A percentile compares a stretch with the other conserved stretches of the same genome.
Conservation (phyloP, 2,329 filamentous ascomycete genomes). For the Aspergillus sergii region DNA sequence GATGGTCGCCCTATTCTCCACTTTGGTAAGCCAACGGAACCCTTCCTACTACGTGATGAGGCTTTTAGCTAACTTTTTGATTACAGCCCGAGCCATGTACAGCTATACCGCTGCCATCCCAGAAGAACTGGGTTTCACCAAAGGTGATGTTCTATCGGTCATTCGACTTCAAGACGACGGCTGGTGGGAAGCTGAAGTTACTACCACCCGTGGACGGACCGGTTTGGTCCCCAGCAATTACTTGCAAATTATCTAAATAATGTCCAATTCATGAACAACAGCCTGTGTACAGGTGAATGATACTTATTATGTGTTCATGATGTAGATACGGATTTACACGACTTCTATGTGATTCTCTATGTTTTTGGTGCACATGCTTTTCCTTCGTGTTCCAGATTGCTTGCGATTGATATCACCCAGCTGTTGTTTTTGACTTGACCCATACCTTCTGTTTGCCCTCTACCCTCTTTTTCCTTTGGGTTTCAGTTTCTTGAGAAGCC, state of each 20-base stretch:
- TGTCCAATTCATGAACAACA: slow-evolving; percentile 28
- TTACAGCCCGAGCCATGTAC: slow-evolving; percentile 84
- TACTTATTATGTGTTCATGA: slow-evolving; percentile 21
- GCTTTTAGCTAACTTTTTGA: slow-evolving; percentile 20
- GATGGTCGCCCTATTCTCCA: slow-evolving; percentile 88
- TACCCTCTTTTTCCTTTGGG: neutral
- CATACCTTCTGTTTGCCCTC: slow-evolving; percentile 11
- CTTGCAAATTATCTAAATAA: slow-evolving; percentile 57
- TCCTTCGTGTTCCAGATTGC: slow-evolving; percentile 1
- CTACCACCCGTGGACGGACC: slow-evolving; percentile 52
- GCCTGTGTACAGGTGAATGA: slow-evolving; percentile 16
- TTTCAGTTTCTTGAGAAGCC: neutral
- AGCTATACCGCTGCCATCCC: slow-evolving; percentile 93
- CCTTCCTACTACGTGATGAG: neutral
- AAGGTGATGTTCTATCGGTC: slow-evolving; percentile 88
- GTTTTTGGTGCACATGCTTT: slow-evolving; percentile 10
- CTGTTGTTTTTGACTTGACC: slow-evolving; percentile 14
- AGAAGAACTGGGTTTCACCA: slow-evolving; percentile 88
- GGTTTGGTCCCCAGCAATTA: slow-evolving; percentile 71
- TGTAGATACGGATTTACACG: slow-evolving; percentile 22
- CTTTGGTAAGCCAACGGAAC: slow-evolving; percentile 71
- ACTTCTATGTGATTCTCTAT: slow-evolving; percentile 4
- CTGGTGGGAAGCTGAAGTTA: slow-evolving; percentile 98
- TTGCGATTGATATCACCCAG: slow-evolving; percentile 2
- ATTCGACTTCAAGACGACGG: slow-evolving; percentile 93